These are phyloP conservation scores for Lablab purpureus DNA, from an alignment of 306 rosid species.

Conservation along the genomic window DNA sequence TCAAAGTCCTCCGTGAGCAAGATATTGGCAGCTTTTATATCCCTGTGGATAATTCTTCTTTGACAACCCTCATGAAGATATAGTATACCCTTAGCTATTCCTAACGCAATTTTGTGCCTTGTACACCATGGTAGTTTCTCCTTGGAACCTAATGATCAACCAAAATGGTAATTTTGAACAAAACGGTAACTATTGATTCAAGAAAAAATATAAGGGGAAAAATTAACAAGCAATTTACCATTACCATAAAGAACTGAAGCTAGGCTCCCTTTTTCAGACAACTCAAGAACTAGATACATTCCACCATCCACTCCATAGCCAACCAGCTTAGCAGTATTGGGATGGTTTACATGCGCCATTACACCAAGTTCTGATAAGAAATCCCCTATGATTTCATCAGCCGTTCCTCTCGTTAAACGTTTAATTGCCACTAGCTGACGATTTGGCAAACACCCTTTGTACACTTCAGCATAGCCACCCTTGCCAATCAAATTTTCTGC, in stretches of 20 bases:
- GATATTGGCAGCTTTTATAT: conserved; percentile 95
- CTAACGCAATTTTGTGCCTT: conserved; percentile 85
- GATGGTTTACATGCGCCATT: conserved; percentile 91
- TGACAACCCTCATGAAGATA: conserved; percentile 97
- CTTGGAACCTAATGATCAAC: conserved; percentile 63
- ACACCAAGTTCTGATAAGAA: conserved; percentile 92
- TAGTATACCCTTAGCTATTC: conserved; percentile 77
- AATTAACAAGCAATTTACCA: not conserved
- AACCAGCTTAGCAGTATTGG: conserved; percentile 84
- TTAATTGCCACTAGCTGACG: conserved; percentile 81
- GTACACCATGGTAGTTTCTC: conserved; percentile 77
- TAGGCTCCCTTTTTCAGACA: conserved; percentile 88
- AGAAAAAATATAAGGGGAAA: not conserved
- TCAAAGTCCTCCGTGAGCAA: conserved; percentile 82
- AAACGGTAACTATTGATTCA: conserved; percentile 5
- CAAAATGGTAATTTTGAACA: not conserved
- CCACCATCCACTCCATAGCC: conserved; percentile 98
- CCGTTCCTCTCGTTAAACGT: conserved; percentile 72
- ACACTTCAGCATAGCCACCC: conserved; percentile 97
- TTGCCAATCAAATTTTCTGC: conserved; percentile 91
- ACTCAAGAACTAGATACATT: conserved; percentile 85
- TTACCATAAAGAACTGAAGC: conserved; percentile 87
- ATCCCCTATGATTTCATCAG: conserved; percentile 78
- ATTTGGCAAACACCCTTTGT: conserved; percentile 81
- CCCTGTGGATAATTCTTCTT: conserved; percentile 95